Evolutionary conservation across 176 grass and related monocot species (phyloP), one percentile per base, ranked within the genome.

Genomic region (Aegilops speltoides): DNA sequence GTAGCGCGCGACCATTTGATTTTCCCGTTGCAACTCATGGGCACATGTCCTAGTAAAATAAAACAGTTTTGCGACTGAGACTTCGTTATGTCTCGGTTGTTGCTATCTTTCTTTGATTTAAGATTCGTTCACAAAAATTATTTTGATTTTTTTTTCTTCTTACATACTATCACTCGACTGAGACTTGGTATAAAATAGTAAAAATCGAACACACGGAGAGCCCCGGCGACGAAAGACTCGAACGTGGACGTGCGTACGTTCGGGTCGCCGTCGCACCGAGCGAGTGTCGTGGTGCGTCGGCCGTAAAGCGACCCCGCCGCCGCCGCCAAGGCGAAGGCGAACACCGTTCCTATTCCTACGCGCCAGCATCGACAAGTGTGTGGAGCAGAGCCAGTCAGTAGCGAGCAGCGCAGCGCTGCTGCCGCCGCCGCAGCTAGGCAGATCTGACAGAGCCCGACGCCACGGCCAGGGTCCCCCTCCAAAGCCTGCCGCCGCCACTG

Each of bases 371-470:
- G 73, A 54, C 73, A 31, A 14, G 73, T 76, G 73, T 76, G 73
- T 26, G 43, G 37, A 41, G 36, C 68, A 41, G 68, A 40, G 5
- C 36, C 10, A 75, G 72, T 24, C 43, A 76, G 73, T 28, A 25
- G 7, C 0, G 11, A 7, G 65, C 23, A 50, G 73, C 15, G 50
- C 73, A 7, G 72, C 14, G 48, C 73, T 52, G 3, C 16, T 4
- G 37, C 61, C 26, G 60, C 19, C 62, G 63, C 79, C 81, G 52
- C 34, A 73, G 33, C 64, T 41, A 57, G 60, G 22, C 81, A 83
- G 68, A 72, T 83, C 81, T 83, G 81, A 73, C 79, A 48, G 24
- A 43, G 28, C 78, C 10, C 66, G 8, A 66, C 28, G 43, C 25
- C 64, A 54, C 50, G 16, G 7, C 22, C 57, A 12, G 17, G 31